Conservation (phyloP, 2,329 filamentous ascomycete species). For the Ceratocystis huliohia region DNA sequence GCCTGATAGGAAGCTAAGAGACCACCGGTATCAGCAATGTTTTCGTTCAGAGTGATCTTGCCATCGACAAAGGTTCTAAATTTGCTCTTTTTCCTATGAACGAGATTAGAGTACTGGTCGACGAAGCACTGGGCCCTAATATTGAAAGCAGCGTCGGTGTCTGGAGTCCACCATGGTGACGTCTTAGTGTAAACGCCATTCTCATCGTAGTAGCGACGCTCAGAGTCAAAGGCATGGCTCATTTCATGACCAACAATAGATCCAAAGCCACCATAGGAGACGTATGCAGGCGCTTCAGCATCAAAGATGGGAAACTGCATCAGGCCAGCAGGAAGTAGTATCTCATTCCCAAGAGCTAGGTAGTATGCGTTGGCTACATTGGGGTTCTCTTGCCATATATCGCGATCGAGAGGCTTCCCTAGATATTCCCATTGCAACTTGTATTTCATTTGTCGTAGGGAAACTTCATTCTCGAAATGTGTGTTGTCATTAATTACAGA, state of each 20-base stretch:
- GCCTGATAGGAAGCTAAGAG: constrained; percentile 49
- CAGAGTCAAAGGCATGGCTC: constrained; percentile 57
- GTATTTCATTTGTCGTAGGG: constrained; percentile 37
- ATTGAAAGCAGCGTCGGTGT: constrained; percentile 45
- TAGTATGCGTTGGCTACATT: constrained; percentile 56
- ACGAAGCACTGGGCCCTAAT: constrained; percentile 52
- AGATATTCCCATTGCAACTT: constrained; percentile 43
- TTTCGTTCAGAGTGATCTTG: constrained; percentile 51
- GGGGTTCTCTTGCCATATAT: constrained; percentile 48
- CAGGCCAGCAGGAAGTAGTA: constrained; percentile 56
- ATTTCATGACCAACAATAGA: constrained; percentile 56
- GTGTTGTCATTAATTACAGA: constrained; percentile 38
- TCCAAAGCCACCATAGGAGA: constrained; percentile 58
- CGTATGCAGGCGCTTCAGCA: constrained; percentile 47
- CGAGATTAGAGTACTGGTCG: constrained; percentile 42
- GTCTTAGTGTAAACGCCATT: constrained; percentile 47
- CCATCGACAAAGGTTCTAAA: constrained; percentile 51
- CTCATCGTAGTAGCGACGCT: constrained; percentile 51
- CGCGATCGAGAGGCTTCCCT: constrained; percentile 46
- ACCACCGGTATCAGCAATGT: constrained; percentile 59
- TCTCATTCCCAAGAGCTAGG: constrained; percentile 51
- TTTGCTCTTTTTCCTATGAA: background rate
- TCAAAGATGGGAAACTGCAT: constrained; percentile 58
- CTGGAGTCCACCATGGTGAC: constrained; percentile 47
- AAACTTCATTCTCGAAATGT: constrained; percentile 47